Evolutionary conservation across 495 filamentous ascomycete species (phyloP).

Genomic region (Opeltia flavorubescens): DNA sequence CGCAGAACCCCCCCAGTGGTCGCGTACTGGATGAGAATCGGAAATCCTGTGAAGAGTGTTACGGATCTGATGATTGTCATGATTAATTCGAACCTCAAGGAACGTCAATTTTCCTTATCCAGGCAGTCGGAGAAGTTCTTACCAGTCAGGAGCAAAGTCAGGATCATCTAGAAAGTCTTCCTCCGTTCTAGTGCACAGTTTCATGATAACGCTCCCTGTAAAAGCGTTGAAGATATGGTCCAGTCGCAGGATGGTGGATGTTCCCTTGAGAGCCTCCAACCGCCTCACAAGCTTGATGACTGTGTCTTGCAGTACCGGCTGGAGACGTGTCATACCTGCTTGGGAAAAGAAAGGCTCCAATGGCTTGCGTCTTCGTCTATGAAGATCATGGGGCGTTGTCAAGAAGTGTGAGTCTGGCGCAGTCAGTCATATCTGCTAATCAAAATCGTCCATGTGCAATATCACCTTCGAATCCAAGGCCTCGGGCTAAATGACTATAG

Average conservation of each 20-base stretch:
- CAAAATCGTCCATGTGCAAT: not conserved
- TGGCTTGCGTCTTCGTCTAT: conserved; percentile 6
- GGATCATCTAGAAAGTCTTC: conserved; percentile 9
- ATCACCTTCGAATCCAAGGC: conserved; percentile 5
- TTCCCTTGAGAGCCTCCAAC: conserved; percentile 5
- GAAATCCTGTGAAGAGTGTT: not conserved
- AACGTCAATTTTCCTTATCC: not conserved
- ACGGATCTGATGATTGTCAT: not conserved
- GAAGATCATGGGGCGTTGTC: conserved; percentile 2
- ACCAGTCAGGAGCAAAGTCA: conserved; percentile 11
- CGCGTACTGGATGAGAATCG: conserved; percentile 3
- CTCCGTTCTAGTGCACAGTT: conserved; percentile 10
- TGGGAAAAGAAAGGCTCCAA: conserved; percentile 9
- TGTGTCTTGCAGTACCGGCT: not conserved
- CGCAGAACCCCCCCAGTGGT: not conserved
- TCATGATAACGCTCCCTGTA: conserved; percentile 13
- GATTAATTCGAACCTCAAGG: not conserved
- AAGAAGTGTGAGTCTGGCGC: conserved; percentile 1
- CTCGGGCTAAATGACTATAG: not conserved
- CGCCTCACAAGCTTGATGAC: not conserved
- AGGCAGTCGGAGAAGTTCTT: not conserved
- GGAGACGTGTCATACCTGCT: not conserved
- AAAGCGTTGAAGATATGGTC: conserved; percentile 20
- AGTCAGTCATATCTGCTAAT: not conserved
- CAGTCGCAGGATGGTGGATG: conserved; percentile 11